Evolutionary conservation across 202 grass and related monocot species (phyloP).

Genomic region (Schoenoplectus triqueter): DNA sequence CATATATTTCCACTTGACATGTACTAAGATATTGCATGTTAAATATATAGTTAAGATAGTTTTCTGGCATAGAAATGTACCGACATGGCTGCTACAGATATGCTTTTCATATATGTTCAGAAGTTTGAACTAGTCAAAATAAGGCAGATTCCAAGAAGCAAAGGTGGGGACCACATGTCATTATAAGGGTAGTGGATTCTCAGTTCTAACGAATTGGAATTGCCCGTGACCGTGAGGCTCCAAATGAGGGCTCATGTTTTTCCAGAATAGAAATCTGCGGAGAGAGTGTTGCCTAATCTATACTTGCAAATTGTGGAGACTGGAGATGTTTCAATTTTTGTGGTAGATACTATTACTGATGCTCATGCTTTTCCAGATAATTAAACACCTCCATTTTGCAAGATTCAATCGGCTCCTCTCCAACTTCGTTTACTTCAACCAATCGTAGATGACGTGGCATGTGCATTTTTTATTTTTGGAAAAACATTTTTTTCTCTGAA

Average conservation of each 20-base stretch:
- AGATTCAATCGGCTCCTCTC: not conserved
- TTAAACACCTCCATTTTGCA: not conserved
- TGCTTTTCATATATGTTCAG: not conserved
- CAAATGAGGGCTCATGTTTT: not conserved
- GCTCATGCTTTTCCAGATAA: not conserved
- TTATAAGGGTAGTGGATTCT: slow-evolving; percentile 8
- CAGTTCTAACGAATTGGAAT: no score
- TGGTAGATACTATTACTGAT: not conserved
- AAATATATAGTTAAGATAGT: not conserved
- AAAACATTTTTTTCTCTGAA: no score
- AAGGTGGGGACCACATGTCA: slow-evolving; percentile 8
- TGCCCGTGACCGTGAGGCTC: not conserved
- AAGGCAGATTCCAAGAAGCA: not conserved
- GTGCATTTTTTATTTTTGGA: no score
- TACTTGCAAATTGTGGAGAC: not conserved
- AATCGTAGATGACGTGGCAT: no score
- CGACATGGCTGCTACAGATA: not conserved
- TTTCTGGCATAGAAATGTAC: not conserved
- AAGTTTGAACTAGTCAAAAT: not conserved
- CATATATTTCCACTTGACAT: not conserved
- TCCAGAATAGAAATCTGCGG: not conserved
- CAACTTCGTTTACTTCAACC: no score
- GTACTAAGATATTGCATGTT: not conserved
- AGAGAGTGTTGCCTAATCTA: not conserved
- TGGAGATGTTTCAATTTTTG: not conserved